Conservation (phyloP, 768 basidiomycete species). For the Rhizopogon rudus region DNA sequence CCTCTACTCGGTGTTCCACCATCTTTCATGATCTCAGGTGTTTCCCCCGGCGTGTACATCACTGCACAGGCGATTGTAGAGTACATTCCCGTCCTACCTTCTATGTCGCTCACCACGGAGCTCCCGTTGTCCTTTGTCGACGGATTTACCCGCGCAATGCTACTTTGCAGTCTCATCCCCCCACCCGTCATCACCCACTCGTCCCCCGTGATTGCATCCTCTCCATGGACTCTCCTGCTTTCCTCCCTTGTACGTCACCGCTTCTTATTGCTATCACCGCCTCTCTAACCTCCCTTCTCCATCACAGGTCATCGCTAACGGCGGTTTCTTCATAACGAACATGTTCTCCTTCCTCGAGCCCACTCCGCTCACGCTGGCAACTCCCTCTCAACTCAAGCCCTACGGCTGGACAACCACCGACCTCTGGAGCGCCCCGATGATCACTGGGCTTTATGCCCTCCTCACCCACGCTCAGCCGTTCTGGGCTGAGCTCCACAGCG, state of each 20-base stretch:
- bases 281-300: background rate
- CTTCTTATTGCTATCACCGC: background rate
- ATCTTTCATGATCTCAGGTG: slow-evolving; percentile 75
- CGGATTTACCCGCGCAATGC: slow-evolving; percentile 71
- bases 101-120: slow-evolving; percentile 51
- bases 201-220: slow-evolving; percentile 47
- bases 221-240: slow-evolving; percentile 74
- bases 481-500: slow-evolving; percentile 58
- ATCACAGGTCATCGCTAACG: slow-evolving; percentile 63
- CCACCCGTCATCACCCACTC: slow-evolving; percentile 55
- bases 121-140: slow-evolving; percentile 72
- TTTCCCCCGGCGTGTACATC: slow-evolving; percentile 58
- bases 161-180: slow-evolving; percentile 75
- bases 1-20: slow-evolving; percentile 62
- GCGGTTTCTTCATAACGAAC: slow-evolving; percentile 76
- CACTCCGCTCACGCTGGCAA: slow-evolving; percentile 58
- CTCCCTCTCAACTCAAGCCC: slow-evolving; percentile 73
- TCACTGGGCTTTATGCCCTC: slow-evolving; percentile 74
- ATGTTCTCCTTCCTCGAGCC: slow-evolving; percentile 74
- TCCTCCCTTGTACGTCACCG: slow-evolving; percentile 56
- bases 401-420: slow-evolving; percentile 87
- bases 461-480: slow-evolving; percentile 87
- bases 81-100: slow-evolving; percentile 51
- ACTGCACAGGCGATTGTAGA: slow-evolving; percentile 58
- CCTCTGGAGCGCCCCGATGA: slow-evolving; percentile 78